These are phyloP conservation scores for Pigoraptor vietnamica DNA, from an alignment of 78 protist species.

Conservation along the genomic window DNA sequence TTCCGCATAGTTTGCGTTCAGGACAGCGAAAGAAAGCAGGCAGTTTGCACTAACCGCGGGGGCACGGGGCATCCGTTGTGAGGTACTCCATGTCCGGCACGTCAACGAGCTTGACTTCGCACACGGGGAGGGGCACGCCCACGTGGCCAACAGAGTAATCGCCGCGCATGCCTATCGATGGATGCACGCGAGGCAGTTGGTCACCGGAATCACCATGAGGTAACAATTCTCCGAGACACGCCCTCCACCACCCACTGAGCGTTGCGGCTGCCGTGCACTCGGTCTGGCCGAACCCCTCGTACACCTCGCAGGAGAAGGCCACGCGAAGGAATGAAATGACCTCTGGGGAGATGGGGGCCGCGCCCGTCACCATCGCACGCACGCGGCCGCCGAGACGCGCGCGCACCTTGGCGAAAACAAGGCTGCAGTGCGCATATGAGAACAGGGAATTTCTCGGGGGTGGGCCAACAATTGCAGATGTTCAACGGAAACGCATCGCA, in stretches of 20 bases:
- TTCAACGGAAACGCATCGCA: too few species aligned
- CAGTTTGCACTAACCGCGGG: background rate
- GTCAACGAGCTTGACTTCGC: conserved; percentile 70
- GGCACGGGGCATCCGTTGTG: conserved; percentile 30
- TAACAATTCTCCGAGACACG: too few species aligned
- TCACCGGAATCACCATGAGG: too few species aligned
- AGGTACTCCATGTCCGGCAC: conserved; percentile 83
- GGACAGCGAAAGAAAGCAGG: background rate
- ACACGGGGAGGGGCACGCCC: conserved; percentile 38
- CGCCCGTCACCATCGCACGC: conserved; percentile 67
- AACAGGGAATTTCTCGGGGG: too few species aligned
- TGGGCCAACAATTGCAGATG: too few species aligned
- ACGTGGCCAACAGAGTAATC: conserved; percentile 40
- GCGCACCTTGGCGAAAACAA: conserved; percentile 26
- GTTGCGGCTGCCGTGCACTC: conserved; percentile 77
- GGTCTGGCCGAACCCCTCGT: conserved; percentile 93
- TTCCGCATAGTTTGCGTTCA: background rate
- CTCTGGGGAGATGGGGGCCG: conserved; percentile 82
- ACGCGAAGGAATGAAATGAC: conserved; percentile 62
- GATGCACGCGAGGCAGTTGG: too few species aligned
- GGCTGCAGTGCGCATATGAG: too few species aligned
- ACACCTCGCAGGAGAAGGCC: conserved; percentile 65
- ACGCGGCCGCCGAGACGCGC: conserved; percentile 83
- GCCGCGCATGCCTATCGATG: background rate
- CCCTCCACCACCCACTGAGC: too few species aligned